Conservation (phyloP, 176 grass and related monocot species). For the Carex kokanica region DNA sequence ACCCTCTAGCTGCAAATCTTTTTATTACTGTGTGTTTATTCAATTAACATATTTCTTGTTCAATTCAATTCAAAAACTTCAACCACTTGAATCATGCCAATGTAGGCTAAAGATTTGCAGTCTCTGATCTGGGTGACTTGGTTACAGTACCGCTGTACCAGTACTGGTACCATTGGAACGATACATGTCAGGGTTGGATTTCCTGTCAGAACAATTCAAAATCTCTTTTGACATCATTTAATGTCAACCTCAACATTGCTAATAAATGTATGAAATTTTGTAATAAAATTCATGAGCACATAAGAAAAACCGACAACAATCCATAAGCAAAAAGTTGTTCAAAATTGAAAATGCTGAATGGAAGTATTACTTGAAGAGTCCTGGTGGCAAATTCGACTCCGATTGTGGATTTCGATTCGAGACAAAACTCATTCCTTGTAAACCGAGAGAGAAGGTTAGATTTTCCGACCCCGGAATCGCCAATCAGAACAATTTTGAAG, state of each 20-base stretch:
- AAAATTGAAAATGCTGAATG: background rate
- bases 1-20: constrained; percentile 29
- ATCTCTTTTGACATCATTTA: background rate
- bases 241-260: background rate
- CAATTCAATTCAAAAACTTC: background rate
- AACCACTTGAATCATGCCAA: background rate
- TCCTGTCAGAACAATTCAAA: background rate
- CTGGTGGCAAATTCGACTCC: constrained; percentile 32
- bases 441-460: constrained; percentile 28
- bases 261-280: background rate
- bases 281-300: background rate
- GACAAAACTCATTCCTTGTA: constrained; percentile 34
- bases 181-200: background rate
- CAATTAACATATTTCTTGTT: background rate
- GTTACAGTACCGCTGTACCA: background rate
- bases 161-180: background rate
- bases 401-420: constrained; percentile 33
- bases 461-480: constrained; percentile 24
- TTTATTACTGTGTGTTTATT: background rate
- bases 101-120: background rate
- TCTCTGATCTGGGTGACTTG: background rate
- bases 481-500: constrained; percentile 33
- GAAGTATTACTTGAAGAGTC: constrained; percentile 13
- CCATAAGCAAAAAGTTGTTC: background rate
- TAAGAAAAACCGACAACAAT: background rate